phyloP scores from a whole-genome alignment of 2,329 filamentous ascomycete species.

The Calonectria hongkongensis region DNA sequence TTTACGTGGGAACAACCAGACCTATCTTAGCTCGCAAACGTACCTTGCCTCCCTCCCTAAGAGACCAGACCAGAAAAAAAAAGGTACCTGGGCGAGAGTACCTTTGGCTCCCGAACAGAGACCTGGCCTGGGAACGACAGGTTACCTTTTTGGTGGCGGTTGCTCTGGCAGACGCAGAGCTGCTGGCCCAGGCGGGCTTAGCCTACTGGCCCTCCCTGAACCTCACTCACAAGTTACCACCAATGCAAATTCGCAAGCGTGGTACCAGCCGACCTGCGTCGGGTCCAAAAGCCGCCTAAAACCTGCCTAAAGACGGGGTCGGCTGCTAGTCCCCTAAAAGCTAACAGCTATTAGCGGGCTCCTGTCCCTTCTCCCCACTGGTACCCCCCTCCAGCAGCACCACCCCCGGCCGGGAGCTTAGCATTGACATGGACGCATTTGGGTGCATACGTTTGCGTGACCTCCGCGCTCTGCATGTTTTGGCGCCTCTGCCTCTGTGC shows the following conservation, averaged over 20 bases:
- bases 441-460: constrained; percentile 20
- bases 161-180: constrained; percentile 43
- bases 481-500: constrained; percentile 26
- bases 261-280: constrained; percentile 23
- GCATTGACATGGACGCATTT: constrained; percentile 33
- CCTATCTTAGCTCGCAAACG: constrained; percentile 41
- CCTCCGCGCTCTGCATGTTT: constrained; percentile 4
- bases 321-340: constrained; percentile 44
- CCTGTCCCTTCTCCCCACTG: constrained; percentile 43
- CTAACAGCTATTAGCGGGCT: constrained; percentile 48
- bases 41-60: constrained; percentile 32
- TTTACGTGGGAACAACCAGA: constrained; percentile 40
- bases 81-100: constrained; percentile 25
- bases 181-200: constrained; percentile 36
- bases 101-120: constrained; percentile 20
- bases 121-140: constrained; percentile 24
- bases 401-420: constrained; percentile 16
- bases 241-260: constrained; percentile 21
- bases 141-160: constrained; percentile 34
- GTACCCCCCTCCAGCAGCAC: constrained; percentile 35
- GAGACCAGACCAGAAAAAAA: not conserved
- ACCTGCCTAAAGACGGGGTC: constrained; percentile 54
- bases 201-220: constrained; percentile 27
- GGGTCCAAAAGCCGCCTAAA: constrained; percentile 39
- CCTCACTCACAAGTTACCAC: constrained; percentile 12